These are phyloP conservation scores for Lactuca saligna DNA, from an alignment of 129 eudicot genomes.

Conservation along the genomic window DNA sequence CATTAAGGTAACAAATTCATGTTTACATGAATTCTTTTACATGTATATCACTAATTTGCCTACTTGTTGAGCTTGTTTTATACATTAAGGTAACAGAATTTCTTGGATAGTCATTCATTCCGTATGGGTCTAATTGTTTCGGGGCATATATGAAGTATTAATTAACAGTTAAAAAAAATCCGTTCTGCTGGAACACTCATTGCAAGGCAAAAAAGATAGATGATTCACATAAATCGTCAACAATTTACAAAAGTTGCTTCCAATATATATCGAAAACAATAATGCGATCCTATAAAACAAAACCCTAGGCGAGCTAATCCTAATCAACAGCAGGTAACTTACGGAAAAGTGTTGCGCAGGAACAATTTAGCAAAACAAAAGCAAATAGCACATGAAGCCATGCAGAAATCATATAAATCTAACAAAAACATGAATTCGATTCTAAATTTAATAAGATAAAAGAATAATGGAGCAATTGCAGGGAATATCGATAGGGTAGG, in stretches of 20 bases:
- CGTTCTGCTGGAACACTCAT: conserved; percentile 3
- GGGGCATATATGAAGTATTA: neutral
- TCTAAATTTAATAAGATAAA: neutral
- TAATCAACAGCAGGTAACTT: conserved; percentile 7
- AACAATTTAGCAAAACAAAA: neutral
- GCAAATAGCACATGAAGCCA: neutral
- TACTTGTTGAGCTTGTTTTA: neutral
- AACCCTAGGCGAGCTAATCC: conserved; percentile 15
- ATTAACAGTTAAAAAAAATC: neutral
- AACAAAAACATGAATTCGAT: neutral
- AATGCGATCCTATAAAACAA: neutral
- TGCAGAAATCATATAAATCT: neutral
- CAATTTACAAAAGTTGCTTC: conserved; percentile 3
- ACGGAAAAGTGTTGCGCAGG: neutral
- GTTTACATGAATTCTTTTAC: neutral
- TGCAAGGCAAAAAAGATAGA: neutral
- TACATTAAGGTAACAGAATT: neutral
- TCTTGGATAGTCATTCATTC: neutral
- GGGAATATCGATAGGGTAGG: neutral
- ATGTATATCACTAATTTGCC: conserved; percentile 3
- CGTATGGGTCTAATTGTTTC: neutral
- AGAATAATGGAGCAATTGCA: conserved; percentile 7
- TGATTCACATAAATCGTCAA: neutral
- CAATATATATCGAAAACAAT: neutral
- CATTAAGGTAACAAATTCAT: neutral